Percentiles rank a stretch among this genome's conserved stretches.
These are phyloP conservation scores for Oidiodendron maius DNA, from an alignment of 495 filamentous ascomycete genomes.

Conservation along the genomic window DNA sequence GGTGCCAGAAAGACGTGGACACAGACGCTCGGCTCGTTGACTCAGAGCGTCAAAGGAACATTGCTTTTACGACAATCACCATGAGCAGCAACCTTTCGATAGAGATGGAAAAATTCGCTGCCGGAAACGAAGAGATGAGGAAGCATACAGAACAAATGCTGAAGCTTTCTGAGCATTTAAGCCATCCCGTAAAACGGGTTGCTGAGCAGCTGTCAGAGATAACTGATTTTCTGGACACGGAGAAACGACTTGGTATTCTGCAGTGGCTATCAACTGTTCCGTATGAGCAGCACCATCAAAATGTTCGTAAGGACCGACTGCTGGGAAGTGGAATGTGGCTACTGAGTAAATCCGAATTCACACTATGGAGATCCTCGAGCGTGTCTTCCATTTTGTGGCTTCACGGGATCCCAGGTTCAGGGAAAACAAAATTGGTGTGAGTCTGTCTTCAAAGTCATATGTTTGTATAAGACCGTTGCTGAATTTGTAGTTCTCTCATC, in stretches of 20 bases:
- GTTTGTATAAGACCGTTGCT: too few species aligned
- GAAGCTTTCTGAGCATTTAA: slow-evolving; percentile 4
- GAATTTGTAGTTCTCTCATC: slow-evolving; percentile 5
- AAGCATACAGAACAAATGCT: neutral
- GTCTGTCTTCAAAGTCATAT: too few species aligned
- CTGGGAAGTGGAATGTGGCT: slow-evolving; percentile 10
- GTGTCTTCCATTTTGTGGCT: slow-evolving; percentile 12
- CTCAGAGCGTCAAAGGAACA: neutral
- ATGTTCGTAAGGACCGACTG: neutral
- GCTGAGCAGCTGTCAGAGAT: slow-evolving; percentile 13
- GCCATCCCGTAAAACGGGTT: slow-evolving; percentile 11
- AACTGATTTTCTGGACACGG: slow-evolving; percentile 17
- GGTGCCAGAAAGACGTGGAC: neutral
- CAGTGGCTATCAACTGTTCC: slow-evolving; percentile 1
- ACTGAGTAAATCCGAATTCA: slow-evolving; percentile 2
- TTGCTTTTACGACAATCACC: neutral
- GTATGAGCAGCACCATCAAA: slow-evolving; percentile 4
- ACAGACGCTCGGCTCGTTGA: slow-evolving; percentile 3
- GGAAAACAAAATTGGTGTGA: too few species aligned
- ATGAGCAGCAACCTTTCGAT: neutral
- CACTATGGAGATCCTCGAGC: slow-evolving; percentile 4
- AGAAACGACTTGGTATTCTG: slow-evolving; percentile 6
- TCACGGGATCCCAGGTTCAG: slow-evolving; percentile 12
- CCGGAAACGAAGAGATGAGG: neutral
- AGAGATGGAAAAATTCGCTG: neutral